Evolutionary conservation across 2,329 filamentous ascomycete species (phyloP).

Genomic region (Paracoccidioides lutzii): DNA sequence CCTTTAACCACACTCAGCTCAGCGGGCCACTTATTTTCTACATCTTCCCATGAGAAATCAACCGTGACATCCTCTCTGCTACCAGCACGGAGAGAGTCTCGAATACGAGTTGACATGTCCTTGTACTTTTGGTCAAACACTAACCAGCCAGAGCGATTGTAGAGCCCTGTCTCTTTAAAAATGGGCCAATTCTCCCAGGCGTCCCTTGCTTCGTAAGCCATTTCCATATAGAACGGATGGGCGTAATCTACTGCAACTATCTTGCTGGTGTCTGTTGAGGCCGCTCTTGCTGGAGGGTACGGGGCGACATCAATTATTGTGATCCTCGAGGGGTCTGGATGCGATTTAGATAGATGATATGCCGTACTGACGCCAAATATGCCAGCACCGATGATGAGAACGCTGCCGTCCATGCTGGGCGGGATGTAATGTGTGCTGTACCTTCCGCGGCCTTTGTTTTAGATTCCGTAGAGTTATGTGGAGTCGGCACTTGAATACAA

Average conservation of each 20-base stretch:
- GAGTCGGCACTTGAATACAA: neutral
- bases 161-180: conserved; percentile 39
- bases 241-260: conserved; percentile 58
- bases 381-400: conserved; percentile 38
- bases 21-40: conserved; percentile 30
- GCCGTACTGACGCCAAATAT: conserved; percentile 43
- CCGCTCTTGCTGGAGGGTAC: conserved; percentile 40
- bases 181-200: conserved; percentile 47
- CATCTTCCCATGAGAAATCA: conserved; percentile 33
- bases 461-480: neutral
- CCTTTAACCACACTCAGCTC: conserved; percentile 27
- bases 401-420: conserved; percentile 11
- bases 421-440: neutral
- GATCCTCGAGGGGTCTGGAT: conserved; percentile 32
- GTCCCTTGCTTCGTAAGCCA: conserved; percentile 54
- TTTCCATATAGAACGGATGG: conserved; percentile 48
- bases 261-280: conserved; percentile 63
- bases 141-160: conserved; percentile 49
- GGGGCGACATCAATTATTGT: conserved; percentile 47
- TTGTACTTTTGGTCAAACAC: conserved; percentile 39
- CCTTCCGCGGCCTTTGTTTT: neutral
- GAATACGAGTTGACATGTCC: conserved; percentile 40
- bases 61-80: conserved; percentile 29
- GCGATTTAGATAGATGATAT: conserved; percentile 38
- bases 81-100: conserved; percentile 40